Evolutionary conservation across 2,329 filamentous ascomycete genomes (phyloP).

Genomic region (Ampelomyces quisqualis): DNA sequence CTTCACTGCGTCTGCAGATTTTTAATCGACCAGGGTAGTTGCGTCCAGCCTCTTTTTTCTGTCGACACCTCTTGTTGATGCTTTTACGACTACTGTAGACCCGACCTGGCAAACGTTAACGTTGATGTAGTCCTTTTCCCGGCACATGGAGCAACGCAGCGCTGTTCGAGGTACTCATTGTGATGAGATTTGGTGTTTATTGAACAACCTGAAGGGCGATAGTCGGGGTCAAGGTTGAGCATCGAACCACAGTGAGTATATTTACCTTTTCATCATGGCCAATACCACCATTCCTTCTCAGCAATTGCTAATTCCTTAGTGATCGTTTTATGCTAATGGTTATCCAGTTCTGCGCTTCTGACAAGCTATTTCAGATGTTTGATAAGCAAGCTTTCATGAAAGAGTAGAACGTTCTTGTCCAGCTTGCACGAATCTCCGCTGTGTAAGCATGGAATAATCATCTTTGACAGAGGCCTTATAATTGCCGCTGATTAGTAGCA

Average conservation of each 20-base stretch:
- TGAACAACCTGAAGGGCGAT: too few species aligned
- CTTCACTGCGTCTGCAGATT: constrained; percentile 25
- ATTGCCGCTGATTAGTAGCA: constrained; percentile 29
- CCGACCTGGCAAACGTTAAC: constrained; percentile 27
- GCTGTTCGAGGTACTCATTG: too few species aligned
- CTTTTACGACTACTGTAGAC: constrained; percentile 28
- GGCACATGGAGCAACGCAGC: too few species aligned
- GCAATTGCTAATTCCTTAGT: constrained; percentile 16
- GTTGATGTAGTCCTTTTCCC: too few species aligned
- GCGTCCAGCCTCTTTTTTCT: constrained; percentile 28
- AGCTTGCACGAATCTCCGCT: constrained; percentile 9
- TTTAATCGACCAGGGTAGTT: constrained; percentile 29
- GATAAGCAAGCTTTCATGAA: constrained; percentile 18
- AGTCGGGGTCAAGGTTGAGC: too few species aligned
- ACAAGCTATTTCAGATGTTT: constrained; percentile 22
- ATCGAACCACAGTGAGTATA: too few species aligned
- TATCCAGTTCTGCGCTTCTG: constrained; percentile 2
- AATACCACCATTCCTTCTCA: constrained; percentile 1
- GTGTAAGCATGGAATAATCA: constrained; percentile 38
- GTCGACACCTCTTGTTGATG: constrained; percentile 24
- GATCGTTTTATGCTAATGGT: constrained; percentile 1
- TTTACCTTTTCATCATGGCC: not conserved
- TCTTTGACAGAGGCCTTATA: too few species aligned
- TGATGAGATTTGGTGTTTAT: not conserved
- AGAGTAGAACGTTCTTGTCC: constrained; percentile 2